Percentiles rank a stretch among this genome's conserved stretches.
Conservation (phyloP, 495 filamentous ascomycete species). For the Acidomyces sp. region DNA sequence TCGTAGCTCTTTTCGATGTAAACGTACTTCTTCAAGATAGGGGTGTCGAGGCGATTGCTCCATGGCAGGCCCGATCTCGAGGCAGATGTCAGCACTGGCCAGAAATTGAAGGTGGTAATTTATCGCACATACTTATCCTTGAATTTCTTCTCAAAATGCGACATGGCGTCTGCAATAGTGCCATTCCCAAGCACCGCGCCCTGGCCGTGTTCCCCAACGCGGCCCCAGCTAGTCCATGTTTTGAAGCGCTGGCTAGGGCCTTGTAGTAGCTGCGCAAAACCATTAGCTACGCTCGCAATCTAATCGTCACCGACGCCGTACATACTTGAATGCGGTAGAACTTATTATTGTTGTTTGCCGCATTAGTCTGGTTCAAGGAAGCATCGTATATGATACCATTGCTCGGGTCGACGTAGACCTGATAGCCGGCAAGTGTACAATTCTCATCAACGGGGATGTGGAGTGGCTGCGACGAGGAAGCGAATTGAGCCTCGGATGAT, state of each 20-base stretch:
- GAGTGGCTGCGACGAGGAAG: slow-evolving; percentile 29
- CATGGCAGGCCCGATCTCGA: slow-evolving; percentile 3
- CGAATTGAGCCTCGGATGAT: slow-evolving; percentile 34
- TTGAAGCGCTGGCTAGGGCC: slow-evolving; percentile 20
- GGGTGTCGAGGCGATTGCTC: slow-evolving; percentile 40
- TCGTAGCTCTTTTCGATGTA: slow-evolving; percentile 62
- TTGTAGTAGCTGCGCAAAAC: slow-evolving; percentile 8
- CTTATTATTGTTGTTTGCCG: slow-evolving; percentile 28
- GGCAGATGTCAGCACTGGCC: too few species aligned
- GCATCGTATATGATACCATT: slow-evolving; percentile 47
- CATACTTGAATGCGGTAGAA: slow-evolving; percentile 52
- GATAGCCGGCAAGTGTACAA: slow-evolving; percentile 17
- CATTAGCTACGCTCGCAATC: background rate
- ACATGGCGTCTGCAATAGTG: slow-evolving; percentile 34
- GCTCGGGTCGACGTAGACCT: slow-evolving; percentile 1
- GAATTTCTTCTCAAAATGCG: slow-evolving; percentile 59
- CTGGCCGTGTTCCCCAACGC: slow-evolving; percentile 36
- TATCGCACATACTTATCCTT: slow-evolving; percentile 45
- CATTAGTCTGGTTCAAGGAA: slow-evolving; percentile 47
- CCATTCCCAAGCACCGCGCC: slow-evolving; percentile 34
- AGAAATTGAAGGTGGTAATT: background rate
- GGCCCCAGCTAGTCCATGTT: slow-evolving; percentile 4
- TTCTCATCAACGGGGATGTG: slow-evolving; percentile 41
- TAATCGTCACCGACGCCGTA: background rate
- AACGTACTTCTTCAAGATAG: slow-evolving; percentile 56